A percentile compares a stretch with the other conserved stretches of the same genome.
phyloP scores from a whole-genome alignment of 116 monocot species.

The Dioscorea cayenensis region DNA sequence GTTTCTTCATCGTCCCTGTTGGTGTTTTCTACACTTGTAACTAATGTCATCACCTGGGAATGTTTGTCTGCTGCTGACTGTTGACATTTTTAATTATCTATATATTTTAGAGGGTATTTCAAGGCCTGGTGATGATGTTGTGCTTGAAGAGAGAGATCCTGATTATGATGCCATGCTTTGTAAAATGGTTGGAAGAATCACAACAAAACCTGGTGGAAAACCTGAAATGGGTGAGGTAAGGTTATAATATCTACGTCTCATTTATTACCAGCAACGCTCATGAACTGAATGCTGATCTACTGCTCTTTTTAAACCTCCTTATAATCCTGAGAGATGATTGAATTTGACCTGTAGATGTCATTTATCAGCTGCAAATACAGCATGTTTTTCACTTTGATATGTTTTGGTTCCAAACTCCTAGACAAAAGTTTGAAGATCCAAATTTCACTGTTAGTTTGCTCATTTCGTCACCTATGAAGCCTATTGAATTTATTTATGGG shows the following conservation, averaged over 20 bases:
- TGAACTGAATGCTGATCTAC: background rate
- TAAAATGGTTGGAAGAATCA: constrained; percentile 84
- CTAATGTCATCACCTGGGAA: background rate
- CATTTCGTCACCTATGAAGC: background rate
- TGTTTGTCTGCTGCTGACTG: background rate
- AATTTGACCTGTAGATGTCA: background rate
- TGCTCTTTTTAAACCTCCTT: background rate
- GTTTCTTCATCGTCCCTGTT: no score
- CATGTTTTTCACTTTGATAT: background rate
- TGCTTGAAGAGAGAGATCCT: constrained; percentile 76
- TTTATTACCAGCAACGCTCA: no score
- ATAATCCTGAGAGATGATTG: background rate
- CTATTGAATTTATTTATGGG: background rate
- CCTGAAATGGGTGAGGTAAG: constrained; percentile 95
- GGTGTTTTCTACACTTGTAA: background rate
- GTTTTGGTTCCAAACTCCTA: background rate
- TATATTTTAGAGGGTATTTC: constrained; percentile 26
- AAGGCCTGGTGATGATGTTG: constrained; percentile 16
- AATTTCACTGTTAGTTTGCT: background rate
- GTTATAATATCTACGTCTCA: no score
- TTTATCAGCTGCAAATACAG: background rate
- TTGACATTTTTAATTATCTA: constrained; percentile 3
- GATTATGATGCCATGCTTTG: constrained; percentile 75
- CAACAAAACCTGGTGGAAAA: constrained; percentile 71
- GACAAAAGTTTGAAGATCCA: background rate